Evolutionary conservation across 2,329 filamentous ascomycete genomes (phyloP), one percentile per base, ranked within the genome.

Genomic region (Sarocladium strictum): DNA sequence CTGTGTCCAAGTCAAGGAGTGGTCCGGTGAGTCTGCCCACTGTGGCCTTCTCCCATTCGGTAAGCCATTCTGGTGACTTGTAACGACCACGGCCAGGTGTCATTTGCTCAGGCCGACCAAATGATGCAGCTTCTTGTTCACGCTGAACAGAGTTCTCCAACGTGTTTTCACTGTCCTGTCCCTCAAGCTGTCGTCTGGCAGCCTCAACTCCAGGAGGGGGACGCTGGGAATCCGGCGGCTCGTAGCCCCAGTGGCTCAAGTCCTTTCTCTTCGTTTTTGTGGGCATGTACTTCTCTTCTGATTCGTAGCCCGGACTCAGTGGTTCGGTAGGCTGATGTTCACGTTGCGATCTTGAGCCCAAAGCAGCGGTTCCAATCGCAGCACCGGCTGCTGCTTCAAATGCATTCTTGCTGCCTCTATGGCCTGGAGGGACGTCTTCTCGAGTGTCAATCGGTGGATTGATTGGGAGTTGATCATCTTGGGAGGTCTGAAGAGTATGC

Each of bases 31-130:
- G 71, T 7, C 77, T 79, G 32, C 85, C 86, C 32, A 85, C 76
- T 0, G 80, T 81, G 7, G 79, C 85, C 62, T 83, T 84, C 64
- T 80, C 85, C 87, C 87, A 91, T 64, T 92, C 88, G 32, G 89
- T 80, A 7, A 92, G 72, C 63, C 82, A 84, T 54, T 74, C 70
- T 0, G 82, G 76, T 3, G 80, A 74, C 27, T 81, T 69, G 64
- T 89, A 90, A 35, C 80, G 67, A 15, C 79, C 79, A 53, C 79
- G 69, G 32, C 80, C 75, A 10, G 79, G 79, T 33, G 63, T 65
- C 55, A 76, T 64, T 21, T 72, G 68, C 43, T 73, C 69, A 12
- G 67, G 68, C 38, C 65, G 72, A 60, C 64, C 76, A 67, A 66
- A 77, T 65, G 57, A 65, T 69, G 19, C 50, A 7, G 35, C 32